These are phyloP conservation scores for Xylaria sp. DNA, from an alignment of 2,329 filamentous ascomycete species.

Conservation along the genomic window DNA sequence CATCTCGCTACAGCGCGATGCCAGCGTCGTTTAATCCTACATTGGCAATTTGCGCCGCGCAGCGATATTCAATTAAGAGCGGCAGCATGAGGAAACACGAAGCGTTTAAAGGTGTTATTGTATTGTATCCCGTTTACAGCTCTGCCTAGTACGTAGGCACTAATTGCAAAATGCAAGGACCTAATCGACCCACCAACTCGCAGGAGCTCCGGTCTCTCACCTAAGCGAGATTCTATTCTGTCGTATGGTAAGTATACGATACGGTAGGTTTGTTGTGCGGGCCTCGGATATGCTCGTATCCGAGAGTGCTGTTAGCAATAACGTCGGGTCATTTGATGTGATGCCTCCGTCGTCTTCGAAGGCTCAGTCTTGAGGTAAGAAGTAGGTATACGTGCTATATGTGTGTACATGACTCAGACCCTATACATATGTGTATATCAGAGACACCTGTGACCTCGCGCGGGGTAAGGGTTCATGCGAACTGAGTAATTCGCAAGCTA, in stretches of 20 bases:
- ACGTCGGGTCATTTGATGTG: not conserved
- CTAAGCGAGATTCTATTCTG: slow-evolving; percentile 14
- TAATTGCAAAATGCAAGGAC: not conserved
- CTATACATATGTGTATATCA: not conserved
- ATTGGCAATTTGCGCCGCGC: not conserved
- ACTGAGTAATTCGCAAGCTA: slow-evolving; percentile 5
- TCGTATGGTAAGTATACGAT: not conserved
- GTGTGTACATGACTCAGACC: not conserved
- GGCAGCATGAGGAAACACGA: not conserved
- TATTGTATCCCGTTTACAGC: not conserved
- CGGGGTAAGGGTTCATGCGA: slow-evolving; percentile 15
- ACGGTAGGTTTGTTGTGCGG: not conserved
- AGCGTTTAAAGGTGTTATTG: not conserved
- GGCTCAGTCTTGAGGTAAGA: not conserved
- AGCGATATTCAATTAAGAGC: not conserved
- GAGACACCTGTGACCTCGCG: not conserved
- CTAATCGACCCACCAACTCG: slow-evolving; percentile 7
- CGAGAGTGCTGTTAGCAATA: not conserved
- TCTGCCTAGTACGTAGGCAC: not conserved
- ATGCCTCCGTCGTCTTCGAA: not conserved
- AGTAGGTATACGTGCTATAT: no score
- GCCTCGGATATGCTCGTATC: not conserved
- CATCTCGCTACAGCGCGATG: slow-evolving; percentile 11
- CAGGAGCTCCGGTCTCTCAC: not conserved
- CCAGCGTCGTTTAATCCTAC: not conserved